Percentiles rank a stretch among this genome's conserved stretches.
phyloP scores from a whole-genome alignment of 495 filamentous ascomycete genomes.

The Staphylotrichum tortipilum region DNA sequence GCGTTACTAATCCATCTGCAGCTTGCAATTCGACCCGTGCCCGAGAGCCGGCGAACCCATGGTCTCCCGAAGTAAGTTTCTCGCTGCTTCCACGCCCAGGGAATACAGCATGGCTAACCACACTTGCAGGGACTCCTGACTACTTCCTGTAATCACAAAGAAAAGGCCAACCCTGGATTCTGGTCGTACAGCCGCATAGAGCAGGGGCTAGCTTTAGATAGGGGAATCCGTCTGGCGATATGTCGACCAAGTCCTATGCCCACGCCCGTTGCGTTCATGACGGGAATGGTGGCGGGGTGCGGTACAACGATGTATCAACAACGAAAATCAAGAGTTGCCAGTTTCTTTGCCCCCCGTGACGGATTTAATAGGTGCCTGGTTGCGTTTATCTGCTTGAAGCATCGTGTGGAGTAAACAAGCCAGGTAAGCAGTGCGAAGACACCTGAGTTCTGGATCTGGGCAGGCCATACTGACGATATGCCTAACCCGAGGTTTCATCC shows the following conservation, averaged over 20 bases:
- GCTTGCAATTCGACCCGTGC: slow-evolving; percentile 99
- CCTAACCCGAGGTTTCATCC: too few relatives aligned
- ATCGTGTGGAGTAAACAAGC: too few relatives aligned
- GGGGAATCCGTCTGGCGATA: not conserved
- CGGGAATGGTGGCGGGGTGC: not conserved
- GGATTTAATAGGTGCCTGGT: too few relatives aligned
- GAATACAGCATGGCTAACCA: not conserved
- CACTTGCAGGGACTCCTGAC: slow-evolving; percentile 15
- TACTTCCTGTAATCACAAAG: slow-evolving; percentile 19
- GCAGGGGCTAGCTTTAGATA: not conserved
- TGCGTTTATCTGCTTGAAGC: too few relatives aligned
- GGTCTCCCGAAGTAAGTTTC: slow-evolving; percentile 75
- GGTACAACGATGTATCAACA: slow-evolving; percentile 13
- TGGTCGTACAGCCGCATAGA: not conserved
- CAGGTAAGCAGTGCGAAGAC: too few relatives aligned
- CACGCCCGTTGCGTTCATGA: not conserved
- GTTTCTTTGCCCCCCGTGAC: not conserved
- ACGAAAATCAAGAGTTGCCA: not conserved
- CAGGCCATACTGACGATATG: too few relatives aligned
- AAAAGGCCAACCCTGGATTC: slow-evolving; percentile 5
- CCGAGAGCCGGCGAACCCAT: slow-evolving; percentile 95
- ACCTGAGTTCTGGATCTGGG: too few relatives aligned
- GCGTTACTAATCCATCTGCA: slow-evolving; percentile 30
- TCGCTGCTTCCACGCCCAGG: too few relatives aligned
- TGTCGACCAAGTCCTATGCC: not conserved